phyloP scores from a whole-genome alignment of 164 flowering plant species.

The Vitis amurensis region DNA sequence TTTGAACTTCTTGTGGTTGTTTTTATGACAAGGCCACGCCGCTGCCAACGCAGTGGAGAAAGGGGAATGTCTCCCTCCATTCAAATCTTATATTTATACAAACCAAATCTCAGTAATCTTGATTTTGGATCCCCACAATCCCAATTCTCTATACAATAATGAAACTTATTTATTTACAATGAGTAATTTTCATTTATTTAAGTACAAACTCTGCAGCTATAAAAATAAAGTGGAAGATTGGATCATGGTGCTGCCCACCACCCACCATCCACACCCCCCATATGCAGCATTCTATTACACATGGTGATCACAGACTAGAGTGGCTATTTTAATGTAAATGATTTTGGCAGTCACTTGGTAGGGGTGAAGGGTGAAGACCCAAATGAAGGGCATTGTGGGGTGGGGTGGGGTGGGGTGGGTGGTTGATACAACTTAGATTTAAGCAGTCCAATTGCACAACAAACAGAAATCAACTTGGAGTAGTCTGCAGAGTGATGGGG shows the following conservation, averaged over 20 bases:
- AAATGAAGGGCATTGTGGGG: no score
- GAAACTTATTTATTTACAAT: no score
- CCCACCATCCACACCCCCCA: neutral
- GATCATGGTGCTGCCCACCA: no score
- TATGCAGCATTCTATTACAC: slow-evolving; percentile 14
- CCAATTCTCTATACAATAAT: neutral
- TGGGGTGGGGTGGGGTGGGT: no score
- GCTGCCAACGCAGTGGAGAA: slow-evolving; percentile 7
- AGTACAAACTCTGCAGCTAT: no score
- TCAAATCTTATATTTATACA: neutral
- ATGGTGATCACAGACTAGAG: slow-evolving; percentile 9
- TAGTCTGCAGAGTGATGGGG: slow-evolving; percentile 12
- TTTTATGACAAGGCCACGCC: slow-evolving; percentile 9
- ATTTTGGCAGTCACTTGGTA: neutral
- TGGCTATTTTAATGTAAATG: neutral
- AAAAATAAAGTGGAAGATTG: no score
- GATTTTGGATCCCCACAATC: neutral
- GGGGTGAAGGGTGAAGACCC: no score
- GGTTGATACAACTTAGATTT: neutral
- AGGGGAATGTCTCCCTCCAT: slow-evolving; percentile 5
- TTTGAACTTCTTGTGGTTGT: no score
- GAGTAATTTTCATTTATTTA: no score
- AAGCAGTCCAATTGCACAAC: slow-evolving; percentile 8
- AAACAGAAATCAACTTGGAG: slow-evolving; percentile 11
- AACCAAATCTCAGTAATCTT: slow-evolving; percentile 21